Percentiles rank a stretch among this genome's conserved stretches.
phyloP scores from a whole-genome alignment of 768 basidiomycete species.

The Terana coerulea region DNA sequence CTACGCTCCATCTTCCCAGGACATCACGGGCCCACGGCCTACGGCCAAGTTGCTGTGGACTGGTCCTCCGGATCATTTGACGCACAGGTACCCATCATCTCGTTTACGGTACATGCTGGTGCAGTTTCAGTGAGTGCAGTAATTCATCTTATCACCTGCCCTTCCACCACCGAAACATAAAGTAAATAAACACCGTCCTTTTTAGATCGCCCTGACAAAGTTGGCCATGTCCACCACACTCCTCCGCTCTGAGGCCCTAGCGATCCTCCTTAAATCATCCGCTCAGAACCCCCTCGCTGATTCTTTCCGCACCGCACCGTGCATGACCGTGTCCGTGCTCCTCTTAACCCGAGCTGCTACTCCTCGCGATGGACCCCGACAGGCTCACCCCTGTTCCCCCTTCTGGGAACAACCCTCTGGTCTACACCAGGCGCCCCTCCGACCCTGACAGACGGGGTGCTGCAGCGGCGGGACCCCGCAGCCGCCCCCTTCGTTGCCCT shows the following conservation, averaged over 20 bases:
- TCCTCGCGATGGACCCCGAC: constrained; percentile 33
- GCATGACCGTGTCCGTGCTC: constrained; percentile 13
- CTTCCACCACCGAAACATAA: constrained; percentile 19
- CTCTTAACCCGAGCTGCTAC: constrained; percentile 8
- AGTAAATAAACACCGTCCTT: constrained; percentile 15
- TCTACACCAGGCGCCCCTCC: constrained; percentile 23
- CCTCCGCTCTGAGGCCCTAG: constrained; percentile 12
- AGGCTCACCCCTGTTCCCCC: constrained; percentile 30
- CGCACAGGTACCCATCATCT: constrained; percentile 16
- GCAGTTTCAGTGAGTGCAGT: constrained; percentile 20
- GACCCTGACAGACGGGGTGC: constrained; percentile 2
- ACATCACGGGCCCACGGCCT: constrained; percentile 4
- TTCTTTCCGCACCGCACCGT: constrained; percentile 11
- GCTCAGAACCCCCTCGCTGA: constrained; percentile 19
- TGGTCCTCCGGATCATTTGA: constrained; percentile 15
- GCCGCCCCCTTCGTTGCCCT: constrained; percentile 43
- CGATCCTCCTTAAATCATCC: constrained; percentile 12
- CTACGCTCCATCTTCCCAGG: background rate
- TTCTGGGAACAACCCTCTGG: constrained; percentile 14
- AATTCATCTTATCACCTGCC: constrained; percentile 28
- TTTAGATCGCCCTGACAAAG: constrained; percentile 23
- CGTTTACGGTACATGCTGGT: constrained; percentile 17
- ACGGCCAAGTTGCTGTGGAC: constrained; percentile 15
- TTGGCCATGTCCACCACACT: constrained; percentile 22
- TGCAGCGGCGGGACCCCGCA: background rate